phyloP scores from a whole-genome alignment of 1,284 basidiomycete genomes.

The Dichomitus squalens region DNA sequence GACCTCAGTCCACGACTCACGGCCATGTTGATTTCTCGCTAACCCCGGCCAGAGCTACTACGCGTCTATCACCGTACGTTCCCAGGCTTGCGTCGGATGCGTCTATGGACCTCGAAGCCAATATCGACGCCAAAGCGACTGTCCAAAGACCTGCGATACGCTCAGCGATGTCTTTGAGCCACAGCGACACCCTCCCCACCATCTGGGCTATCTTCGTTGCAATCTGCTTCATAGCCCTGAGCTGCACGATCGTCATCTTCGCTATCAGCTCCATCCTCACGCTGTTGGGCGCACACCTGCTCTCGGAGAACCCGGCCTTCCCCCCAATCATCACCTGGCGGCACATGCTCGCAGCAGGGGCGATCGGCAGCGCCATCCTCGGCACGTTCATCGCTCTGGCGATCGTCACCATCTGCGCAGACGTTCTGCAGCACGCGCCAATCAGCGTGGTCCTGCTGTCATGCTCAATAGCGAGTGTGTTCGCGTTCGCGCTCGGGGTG shows the following conservation, averaged over 20 bases:
- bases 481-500: neutral
- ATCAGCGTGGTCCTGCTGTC: neutral
- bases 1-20: neutral
- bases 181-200: neutral
- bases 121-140: neutral
- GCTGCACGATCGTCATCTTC: neutral
- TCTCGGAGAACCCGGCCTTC: neutral
- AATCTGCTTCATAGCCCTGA: neutral
- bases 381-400: no score
- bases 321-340: neutral
- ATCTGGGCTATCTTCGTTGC: neutral
- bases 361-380: neutral
- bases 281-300: neutral
- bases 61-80: neutral
- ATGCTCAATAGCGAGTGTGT: neutral
- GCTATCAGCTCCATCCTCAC: neutral
- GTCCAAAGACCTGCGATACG: neutral
- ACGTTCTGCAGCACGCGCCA: neutral
- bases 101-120: neutral
- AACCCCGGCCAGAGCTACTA: neutral
- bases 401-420: no score
- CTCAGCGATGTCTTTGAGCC: neutral
- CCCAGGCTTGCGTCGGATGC: no score
- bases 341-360: neutral
- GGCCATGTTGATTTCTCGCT: neutral